A percentile compares a stretch with the other conserved stretches of the same genome.
phyloP scores from a whole-genome alignment of 805 yeast species.

The Wickerhamomyces bisporus region DNA sequence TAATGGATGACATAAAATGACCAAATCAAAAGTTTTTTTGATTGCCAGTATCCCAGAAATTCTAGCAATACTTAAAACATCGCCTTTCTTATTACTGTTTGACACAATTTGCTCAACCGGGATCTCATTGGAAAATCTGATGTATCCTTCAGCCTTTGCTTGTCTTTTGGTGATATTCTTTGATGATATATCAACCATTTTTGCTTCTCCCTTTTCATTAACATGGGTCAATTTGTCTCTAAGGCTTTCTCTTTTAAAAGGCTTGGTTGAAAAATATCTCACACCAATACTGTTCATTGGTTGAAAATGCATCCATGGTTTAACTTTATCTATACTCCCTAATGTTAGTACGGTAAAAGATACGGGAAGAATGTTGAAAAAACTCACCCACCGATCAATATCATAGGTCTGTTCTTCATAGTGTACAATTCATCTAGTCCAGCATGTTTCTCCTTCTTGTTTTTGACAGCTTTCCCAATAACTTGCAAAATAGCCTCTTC shows the following conservation, averaged over 20 bases:
- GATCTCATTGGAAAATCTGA: constrained; percentile 31
- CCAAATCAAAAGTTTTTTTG: constrained; percentile 39
- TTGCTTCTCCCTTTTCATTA: constrained; percentile 35
- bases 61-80: constrained; percentile 42
- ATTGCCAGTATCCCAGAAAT: constrained; percentile 50
- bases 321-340: not conserved
- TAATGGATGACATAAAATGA: constrained; percentile 49
- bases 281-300: not conserved
- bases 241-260: not conserved
- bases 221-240: constrained; percentile 34
- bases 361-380: too few species aligned
- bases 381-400: constrained; percentile 47
- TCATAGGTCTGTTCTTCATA: constrained; percentile 50
- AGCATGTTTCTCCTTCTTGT: constrained; percentile 47
- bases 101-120: constrained; percentile 29
- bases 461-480: constrained; percentile 41
- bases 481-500: constrained; percentile 33
- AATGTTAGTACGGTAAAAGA: too few species aligned
- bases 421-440: constrained; percentile 42
- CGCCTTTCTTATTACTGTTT: constrained; percentile 45
- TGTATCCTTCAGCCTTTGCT: constrained; percentile 40
- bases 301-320: not conserved
- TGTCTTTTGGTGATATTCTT: constrained; percentile 35
- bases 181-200: constrained; percentile 44
- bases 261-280: constrained; percentile 5